A percentile compares a stretch with the other conserved stretches of the same genome.
Conservation (phyloP, 2,329 filamentous ascomycete species). For the Claviceps fusiformis region DNA sequence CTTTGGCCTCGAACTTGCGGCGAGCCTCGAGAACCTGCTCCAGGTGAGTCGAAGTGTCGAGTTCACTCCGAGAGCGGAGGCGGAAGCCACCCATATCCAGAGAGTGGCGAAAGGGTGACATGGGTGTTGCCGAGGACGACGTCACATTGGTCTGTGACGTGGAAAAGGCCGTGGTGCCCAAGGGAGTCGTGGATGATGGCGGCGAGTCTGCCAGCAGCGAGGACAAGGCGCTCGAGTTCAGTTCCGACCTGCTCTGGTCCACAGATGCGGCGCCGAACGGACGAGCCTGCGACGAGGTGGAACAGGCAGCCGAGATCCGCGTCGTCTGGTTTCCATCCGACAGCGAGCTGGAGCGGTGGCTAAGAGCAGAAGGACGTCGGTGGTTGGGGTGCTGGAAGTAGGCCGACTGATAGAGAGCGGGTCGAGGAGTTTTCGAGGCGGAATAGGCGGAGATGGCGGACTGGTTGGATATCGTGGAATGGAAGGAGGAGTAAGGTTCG, state of each 20-base stretch:
- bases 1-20: constrained; percentile 49
- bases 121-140: constrained; percentile 21
- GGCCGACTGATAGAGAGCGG: constrained; percentile 5
- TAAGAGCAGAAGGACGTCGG: constrained; percentile 19
- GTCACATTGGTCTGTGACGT: constrained; percentile 13
- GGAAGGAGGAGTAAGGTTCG: constrained; percentile 10
- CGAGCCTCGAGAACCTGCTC: constrained; percentile 48
- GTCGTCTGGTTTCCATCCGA: constrained; percentile 20
- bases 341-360: constrained; percentile 21
- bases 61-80: constrained; percentile 45
- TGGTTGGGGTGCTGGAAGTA: constrained; percentile 9
- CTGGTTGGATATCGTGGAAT: constrained; percentile 3
- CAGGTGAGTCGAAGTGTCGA: constrained; percentile 38
- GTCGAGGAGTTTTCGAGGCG: constrained; percentile 4
- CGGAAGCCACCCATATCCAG: constrained; percentile 45
- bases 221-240: constrained; percentile 23
- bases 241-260: constrained; percentile 32
- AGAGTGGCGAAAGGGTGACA: constrained; percentile 43
- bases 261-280: constrained; percentile 27
- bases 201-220: constrained; percentile 21
- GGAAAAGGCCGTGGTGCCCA: constrained; percentile 13
- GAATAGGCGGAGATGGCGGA: constrained; percentile 2
- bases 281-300: constrained; percentile 15
- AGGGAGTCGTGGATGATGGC: constrained; percentile 15
- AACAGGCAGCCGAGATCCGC: constrained; percentile 14